Base-by-base conservation (phyloP, 495 filamentous ascomycete species). In the Annulohypoxylon maeteangense region DNA sequence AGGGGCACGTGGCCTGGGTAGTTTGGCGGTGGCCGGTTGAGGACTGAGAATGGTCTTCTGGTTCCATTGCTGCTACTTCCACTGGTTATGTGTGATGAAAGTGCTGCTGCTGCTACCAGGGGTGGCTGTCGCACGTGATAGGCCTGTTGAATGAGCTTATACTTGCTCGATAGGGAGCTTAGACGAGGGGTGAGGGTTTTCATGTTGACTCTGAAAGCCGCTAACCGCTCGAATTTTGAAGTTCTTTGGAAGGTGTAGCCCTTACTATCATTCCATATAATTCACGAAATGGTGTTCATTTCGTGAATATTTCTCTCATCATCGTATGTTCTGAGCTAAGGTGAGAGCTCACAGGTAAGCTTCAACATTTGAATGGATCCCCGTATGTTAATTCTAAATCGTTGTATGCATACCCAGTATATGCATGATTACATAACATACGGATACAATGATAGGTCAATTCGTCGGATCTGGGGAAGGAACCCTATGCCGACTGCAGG, bases 1-100 rank as follows among this genome's bases (percentile, higher is more conserved):
- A 98, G 90, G 22, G 96, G 96, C 22, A 98, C 87, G 87, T 99
- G 96, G 76, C 92, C 92, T 0, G 92, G 89, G 85, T 99, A 99
- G 70, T 90, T 92, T 34, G 92, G 91, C 11, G 86, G 87, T 32
- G 94, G 95, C 12, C 94, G 91, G 78, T 90, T 90, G 69, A 94
- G 87, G 62, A 90, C 85, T 36, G 93, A 93, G 84, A 95, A 96
- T 2, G 42, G 60, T 29, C 75, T 65, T 7, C 6, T 58, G 23
- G 6, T 64, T 31, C 27, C 40, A 54, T 48, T 12, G 12, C 3
- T 66, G 23, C 7, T 38, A 12, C 8, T 57, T 0, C 1, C 4
- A n/a, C 18, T 45, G 25, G 5, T 11, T 57, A 3, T 27, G 59
- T 36, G 5, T 60, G 56, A 23, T 34, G 57, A 22, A 22, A 32